These are phyloP conservation scores for Komagataella populi DNA, from an alignment of 805 yeast species.

Conservation along the genomic window DNA sequence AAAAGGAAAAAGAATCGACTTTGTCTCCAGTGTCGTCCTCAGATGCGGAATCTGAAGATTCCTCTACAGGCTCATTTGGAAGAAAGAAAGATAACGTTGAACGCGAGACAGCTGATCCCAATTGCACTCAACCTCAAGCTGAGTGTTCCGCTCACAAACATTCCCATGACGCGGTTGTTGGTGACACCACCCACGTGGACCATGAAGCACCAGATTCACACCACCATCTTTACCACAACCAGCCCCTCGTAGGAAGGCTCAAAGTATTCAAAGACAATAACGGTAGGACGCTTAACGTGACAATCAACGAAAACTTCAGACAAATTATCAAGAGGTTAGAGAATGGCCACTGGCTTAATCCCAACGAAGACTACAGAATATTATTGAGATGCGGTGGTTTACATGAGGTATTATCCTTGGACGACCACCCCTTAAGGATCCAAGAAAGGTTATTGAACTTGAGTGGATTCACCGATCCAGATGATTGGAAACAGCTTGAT, in stretches of 20 bases:
- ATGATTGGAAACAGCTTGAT: slow-evolving; percentile 65
- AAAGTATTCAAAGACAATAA: neutral
- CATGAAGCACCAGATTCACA: neutral
- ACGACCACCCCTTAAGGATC: slow-evolving; percentile 65
- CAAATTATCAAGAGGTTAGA: neutral
- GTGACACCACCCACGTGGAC: neutral
- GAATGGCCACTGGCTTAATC: slow-evolving; percentile 22
- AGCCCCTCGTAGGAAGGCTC: neutral
- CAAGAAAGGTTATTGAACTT: slow-evolving; percentile 61
- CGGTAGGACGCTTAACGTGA: neutral
- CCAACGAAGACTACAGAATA: slow-evolving; percentile 61
- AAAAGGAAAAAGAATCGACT: neutral
- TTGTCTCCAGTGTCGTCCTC: neutral
- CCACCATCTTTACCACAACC: neutral
- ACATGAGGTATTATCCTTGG: slow-evolving; percentile 56
- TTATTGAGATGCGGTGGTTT: slow-evolving; percentile 66
- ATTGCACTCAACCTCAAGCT: neutral
- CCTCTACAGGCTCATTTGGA: neutral
- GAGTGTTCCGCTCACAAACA: neutral
- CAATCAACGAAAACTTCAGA: neutral
- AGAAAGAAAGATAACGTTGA: neutral
- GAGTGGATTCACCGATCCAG: slow-evolving; percentile 72
- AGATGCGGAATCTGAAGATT: neutral
- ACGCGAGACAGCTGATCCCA: neutral
- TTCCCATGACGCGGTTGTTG: neutral